These are phyloP conservation scores for Venturia pyrina DNA, from an alignment of 2,329 filamentous ascomycete species.

Conservation along the genomic window DNA sequence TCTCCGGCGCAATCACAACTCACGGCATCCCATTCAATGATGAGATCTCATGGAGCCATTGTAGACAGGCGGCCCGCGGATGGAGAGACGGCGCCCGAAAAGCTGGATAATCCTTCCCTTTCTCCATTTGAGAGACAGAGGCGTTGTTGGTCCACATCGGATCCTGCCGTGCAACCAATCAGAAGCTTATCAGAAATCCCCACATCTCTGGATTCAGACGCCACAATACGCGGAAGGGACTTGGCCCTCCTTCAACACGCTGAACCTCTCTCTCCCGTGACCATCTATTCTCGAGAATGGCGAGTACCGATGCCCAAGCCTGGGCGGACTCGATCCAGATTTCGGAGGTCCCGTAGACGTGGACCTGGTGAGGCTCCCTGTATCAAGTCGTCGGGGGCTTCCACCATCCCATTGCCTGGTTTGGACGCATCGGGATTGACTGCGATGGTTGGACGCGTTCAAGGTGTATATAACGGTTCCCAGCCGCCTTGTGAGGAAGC, in stretches of 20 bases:
- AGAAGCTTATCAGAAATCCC: background rate
- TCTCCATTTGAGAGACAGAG: background rate
- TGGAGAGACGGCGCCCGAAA: background rate
- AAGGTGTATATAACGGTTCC: background rate
- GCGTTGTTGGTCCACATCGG: background rate
- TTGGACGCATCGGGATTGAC: background rate
- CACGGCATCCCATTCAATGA: background rate
- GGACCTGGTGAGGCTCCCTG: background rate
- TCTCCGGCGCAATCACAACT: background rate
- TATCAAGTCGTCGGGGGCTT: background rate
- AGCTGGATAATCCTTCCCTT: background rate
- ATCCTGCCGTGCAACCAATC: background rate
- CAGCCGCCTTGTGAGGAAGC: background rate
- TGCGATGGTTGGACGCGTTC: background rate
- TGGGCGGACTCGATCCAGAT: background rate
- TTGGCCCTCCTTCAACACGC: background rate
- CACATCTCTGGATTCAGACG: background rate
- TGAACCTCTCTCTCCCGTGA: background rate
- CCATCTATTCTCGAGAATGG: background rate
- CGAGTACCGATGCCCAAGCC: background rate
- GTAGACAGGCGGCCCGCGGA: background rate
- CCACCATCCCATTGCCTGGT: background rate
- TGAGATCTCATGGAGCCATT: background rate
- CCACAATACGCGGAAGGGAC: background rate
- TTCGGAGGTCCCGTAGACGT: background rate